Evolutionary conservation across 176 grass and related monocot species (phyloP).

Genomic region (Thinopyrum elongatum): DNA sequence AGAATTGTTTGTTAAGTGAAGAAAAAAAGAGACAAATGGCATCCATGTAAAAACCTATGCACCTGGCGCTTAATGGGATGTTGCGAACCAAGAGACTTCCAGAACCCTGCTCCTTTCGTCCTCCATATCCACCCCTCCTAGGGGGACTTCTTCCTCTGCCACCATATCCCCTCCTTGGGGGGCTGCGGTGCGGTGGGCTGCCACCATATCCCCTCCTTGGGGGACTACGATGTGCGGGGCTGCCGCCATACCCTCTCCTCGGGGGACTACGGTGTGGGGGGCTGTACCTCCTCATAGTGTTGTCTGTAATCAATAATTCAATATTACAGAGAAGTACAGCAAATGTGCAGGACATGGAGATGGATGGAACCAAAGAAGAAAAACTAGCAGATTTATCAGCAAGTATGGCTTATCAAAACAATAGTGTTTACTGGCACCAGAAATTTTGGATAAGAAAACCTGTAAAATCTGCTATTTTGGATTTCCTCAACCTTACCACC

Average conservation of each 20-base stretch:
- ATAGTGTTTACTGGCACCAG: background rate
- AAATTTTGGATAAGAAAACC: background rate
- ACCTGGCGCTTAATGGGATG: conserved; percentile 83
- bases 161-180: conserved; percentile 78
- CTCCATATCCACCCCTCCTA: conserved; percentile 63
- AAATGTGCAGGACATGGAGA: background rate
- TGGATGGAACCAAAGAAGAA: background rate
- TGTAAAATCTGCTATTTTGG: background rate
- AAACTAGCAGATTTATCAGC: background rate
- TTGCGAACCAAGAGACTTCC: conserved; percentile 93
- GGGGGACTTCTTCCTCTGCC: conserved; percentile 85
- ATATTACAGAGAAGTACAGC: background rate
- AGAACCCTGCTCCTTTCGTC: conserved; percentile 48
- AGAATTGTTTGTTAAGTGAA: background rate
- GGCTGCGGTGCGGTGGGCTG: conserved; percentile 52
- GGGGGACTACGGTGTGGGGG: conserved; percentile 74
- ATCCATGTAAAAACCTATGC: background rate
- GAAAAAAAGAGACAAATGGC: background rate
- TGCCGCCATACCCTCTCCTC: conserved; percentile 75
- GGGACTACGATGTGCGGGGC: conserved; percentile 56
- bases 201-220: conserved; percentile 86
- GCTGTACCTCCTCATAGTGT: conserved; percentile 89
- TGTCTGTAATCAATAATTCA: conserved; percentile 1
- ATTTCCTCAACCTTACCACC: background rate
- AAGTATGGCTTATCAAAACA: background rate